Percentiles rank a stretch among this genome's conserved stretches.
phyloP scores from a whole-genome alignment of 2,329 filamentous ascomycete species.

The Rhexocercosporidium sp. region DNA sequence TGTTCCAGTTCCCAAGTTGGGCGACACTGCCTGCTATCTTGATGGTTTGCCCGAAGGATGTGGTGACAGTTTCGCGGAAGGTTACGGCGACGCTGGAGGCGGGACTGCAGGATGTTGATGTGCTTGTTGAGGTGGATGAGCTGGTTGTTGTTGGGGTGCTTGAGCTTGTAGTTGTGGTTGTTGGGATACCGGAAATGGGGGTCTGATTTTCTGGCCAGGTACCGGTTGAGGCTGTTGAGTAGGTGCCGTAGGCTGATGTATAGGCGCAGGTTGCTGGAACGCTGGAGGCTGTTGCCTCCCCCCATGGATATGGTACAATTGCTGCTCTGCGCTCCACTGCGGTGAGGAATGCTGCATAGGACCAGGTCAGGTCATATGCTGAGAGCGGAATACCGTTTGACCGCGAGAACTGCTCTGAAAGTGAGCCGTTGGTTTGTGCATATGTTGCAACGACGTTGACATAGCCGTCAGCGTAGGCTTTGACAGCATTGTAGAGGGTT shows the following conservation, averaged over 20 bases:
- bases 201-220: conserved; percentile 52
- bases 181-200: conserved; percentile 29
- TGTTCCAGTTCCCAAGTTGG: conserved; percentile 68
- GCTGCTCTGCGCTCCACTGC: conserved; percentile 61
- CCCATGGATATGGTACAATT: conserved; percentile 62
- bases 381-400: conserved; percentile 60
- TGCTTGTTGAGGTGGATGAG: conserved; percentile 27
- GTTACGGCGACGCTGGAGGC: conserved; percentile 60
- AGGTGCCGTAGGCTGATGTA: conserved; percentile 55
- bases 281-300: conserved; percentile 49
- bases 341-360: conserved; percentile 72
- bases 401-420: conserved; percentile 71
- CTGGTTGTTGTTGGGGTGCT: conserved; percentile 24
- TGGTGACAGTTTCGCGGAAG: conserved; percentile 64
- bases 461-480: conserved; percentile 66
- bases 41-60: conserved; percentile 65
- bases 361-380: conserved; percentile 74
- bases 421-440: conserved; percentile 62
- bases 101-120: conserved; percentile 47
- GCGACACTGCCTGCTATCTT: conserved; percentile 66
- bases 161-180: conserved; percentile 23
- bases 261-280: conserved; percentile 56
- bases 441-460: conserved; percentile 54
- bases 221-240: conserved; percentile 50
- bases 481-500: conserved; percentile 65